These are phyloP conservation scores for Boletus sp. DNA, from an alignment of 768 basidiomycete genomes.

Conservation along the genomic window DNA sequence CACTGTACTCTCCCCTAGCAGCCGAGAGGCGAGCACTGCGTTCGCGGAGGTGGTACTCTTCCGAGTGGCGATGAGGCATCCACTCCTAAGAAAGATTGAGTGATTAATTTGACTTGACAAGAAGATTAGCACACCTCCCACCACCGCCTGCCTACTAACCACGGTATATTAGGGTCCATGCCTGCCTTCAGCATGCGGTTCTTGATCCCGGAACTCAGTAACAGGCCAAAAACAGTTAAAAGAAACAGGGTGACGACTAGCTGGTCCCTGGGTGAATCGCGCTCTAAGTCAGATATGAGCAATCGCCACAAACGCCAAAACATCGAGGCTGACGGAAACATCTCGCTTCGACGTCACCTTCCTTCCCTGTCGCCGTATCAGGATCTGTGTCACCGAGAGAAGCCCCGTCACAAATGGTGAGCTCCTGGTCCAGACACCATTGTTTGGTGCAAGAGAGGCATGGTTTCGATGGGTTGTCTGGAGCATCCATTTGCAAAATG, in stretches of 20 bases:
- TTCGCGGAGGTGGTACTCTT: slow-evolving; percentile 50
- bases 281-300: slow-evolving; percentile 52
- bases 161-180: slow-evolving; percentile 58
- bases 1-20: slow-evolving; percentile 44
- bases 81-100: slow-evolving; percentile 29
- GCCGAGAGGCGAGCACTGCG: slow-evolving; percentile 30
- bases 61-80: slow-evolving; percentile 50
- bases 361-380: slow-evolving; percentile 91
- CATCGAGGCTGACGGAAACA: slow-evolving; percentile 80
- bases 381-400: slow-evolving; percentile 84
- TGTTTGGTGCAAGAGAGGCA: slow-evolving; percentile 93
- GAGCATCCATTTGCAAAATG: slow-evolving; percentile 75
- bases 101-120: slow-evolving; percentile 18
- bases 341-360: slow-evolving; percentile 92
- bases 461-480: slow-evolving; percentile 84
- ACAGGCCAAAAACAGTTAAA: slow-evolving; percentile 80
- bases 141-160: slow-evolving; percentile 68
- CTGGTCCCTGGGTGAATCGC: slow-evolving; percentile 95
- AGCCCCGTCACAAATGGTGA: slow-evolving; percentile 79
- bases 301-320: slow-evolving; percentile 30
- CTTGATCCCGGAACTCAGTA: slow-evolving; percentile 83
- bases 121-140: slow-evolving; percentile 66
- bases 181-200: slow-evolving; percentile 79
- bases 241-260: slow-evolving; percentile 90
- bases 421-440: slow-evolving; percentile 92